Percentiles rank a stretch among this genome's conserved stretches.
Evolutionary conservation across 106 monocot genomes (phyloP).

Genomic region (Triglochin maritima): DNA sequence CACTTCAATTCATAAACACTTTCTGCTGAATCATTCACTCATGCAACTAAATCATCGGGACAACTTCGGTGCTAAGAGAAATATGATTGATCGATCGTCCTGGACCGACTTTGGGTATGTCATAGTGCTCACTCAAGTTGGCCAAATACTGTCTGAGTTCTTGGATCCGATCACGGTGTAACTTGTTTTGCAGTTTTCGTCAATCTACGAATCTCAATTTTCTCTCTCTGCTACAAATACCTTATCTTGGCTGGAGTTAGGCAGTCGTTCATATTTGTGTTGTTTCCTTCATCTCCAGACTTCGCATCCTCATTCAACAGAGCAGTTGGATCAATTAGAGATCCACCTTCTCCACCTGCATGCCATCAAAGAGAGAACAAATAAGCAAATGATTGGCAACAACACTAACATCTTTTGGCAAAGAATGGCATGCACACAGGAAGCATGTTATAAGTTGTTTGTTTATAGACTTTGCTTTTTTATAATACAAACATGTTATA

Average conservation of each 20-base stretch:
- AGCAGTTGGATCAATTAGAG: conserved; percentile 20
- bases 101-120: conserved; percentile 97
- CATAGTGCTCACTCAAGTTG: conserved; percentile 96
- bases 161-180: conserved; percentile 79
- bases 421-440: too few species aligned
- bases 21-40: too few species aligned
- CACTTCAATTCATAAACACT: too few species aligned
- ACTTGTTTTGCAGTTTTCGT: conserved; percentile 81
- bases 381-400: too few species aligned
- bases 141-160: conserved; percentile 88
- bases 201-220: conserved; percentile 44
- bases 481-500: too few species aligned
- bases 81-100: conserved; percentile 25
- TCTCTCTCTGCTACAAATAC: conserved; percentile 72
- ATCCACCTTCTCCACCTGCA: conserved; percentile 35
- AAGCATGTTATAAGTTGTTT: too few species aligned
- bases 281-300: conserved; percentile 4
- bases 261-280: conserved; percentile 16
- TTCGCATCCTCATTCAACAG: conserved; percentile 11
- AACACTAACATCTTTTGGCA: too few species aligned
- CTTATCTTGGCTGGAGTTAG: conserved; percentile 81
- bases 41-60: too few species aligned
- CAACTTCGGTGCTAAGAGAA: too few species aligned
- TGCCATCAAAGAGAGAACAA: neutral
- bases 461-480: too few species aligned